These are phyloP conservation scores for Monosporascus ibericus DNA, from an alignment of 2,329 filamentous ascomycete genomes.

Conservation along the genomic window DNA sequence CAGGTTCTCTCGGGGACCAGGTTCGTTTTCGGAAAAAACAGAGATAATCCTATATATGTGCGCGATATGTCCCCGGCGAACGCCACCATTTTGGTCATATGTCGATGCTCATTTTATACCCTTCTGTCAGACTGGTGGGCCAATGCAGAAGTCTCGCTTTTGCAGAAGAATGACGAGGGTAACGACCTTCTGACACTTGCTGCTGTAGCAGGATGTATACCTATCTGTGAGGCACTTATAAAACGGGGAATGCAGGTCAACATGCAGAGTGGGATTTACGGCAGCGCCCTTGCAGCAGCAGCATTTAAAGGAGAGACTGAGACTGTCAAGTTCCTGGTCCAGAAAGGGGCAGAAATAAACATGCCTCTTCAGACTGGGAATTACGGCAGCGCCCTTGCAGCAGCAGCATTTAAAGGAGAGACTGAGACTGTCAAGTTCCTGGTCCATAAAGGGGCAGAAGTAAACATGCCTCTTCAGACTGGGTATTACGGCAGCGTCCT, in stretches of 20 bases:
- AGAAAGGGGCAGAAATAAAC: slow-evolving; percentile 3
- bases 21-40: background rate
- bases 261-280: background rate
- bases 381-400: slow-evolving; percentile 1
- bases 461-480: too few relatives aligned
- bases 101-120: slow-evolving; percentile 2
- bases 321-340: background rate
- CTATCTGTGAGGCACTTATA: slow-evolving; percentile 1
- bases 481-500: background rate
- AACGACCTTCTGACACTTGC: slow-evolving; percentile 1
- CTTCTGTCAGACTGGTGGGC: slow-evolving; percentile 5
- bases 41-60: too few relatives aligned
- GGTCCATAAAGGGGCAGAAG: too few relatives aligned
- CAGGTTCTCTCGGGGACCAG: background rate
- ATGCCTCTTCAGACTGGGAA: background rate
- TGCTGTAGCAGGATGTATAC: background rate
- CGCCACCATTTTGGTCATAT: slow-evolving; percentile 1
- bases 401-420: too few relatives aligned
- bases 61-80: background rate
- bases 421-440: too few relatives aligned
- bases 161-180: background rate
- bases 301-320: background rate
- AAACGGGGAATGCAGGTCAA: background rate
- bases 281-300: background rate
- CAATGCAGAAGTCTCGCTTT: background rate